Base-by-base conservation (phyloP, 306 rosid species). In the Cyclanthera cordifolia region DNA sequence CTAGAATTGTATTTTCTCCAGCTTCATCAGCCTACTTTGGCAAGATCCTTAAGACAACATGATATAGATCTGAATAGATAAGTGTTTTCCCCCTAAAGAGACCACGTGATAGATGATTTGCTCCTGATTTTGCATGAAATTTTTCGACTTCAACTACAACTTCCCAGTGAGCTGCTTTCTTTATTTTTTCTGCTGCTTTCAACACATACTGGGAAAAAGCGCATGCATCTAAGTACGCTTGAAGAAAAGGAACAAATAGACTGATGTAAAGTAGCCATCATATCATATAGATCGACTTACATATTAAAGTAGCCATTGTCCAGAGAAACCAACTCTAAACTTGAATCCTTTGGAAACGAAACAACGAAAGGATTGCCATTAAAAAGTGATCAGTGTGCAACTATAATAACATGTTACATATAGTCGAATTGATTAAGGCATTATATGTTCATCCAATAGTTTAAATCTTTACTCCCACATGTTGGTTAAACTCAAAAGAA, bases 91-190 rank as follows among this genome's bases (percentile, higher is more conserved):
- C 98, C 65, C 14, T 52, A 76, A 93, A 87, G 73, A 87, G 70
- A 73, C 96, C 98, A 76, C 88, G 55, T 41, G 2, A 69, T 83
- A 87, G 71, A 60, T 72, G 78, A 78, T 84, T 87, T 52, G 86
- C 90, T 71, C 98, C 98, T 17, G 85, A 76, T 51, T 88, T 77
- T 13, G 77, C 87, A 75, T 76, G 85, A 73, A 90, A 93, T 76
- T 81, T 59, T 41, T 93, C 96, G 83, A 93, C 99, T 77, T 93
- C 87, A n/a, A 93, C 95, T 46, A 84, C 94, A 19, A 87, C 99
- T 78, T 90, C 99, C 99, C 96, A 93, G 57, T 86, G 95, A 69
- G 96, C 95, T 50, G 88, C 83, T 72, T 86, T 84, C 86, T 84
- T 80, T 41, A 93, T 84, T 58, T 77, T 82, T 71, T 93, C 76